Base-by-base conservation (phyloP, 2,329 filamentous ascomycete genomes). In the Ceratocystis destructans region DNA sequence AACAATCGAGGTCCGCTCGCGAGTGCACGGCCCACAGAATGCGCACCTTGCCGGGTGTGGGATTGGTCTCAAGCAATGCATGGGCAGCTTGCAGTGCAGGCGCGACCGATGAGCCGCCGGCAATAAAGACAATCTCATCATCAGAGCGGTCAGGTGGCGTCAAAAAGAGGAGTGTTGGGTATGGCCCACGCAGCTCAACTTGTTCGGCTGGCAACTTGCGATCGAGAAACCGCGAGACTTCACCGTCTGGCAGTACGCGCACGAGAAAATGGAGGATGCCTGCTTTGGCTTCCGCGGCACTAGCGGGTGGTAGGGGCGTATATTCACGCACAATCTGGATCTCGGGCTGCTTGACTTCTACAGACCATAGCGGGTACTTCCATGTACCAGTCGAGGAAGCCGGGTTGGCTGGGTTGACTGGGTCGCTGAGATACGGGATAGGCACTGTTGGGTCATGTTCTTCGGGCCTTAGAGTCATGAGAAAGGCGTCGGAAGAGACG, bases 261-360 rank as follows among this genome's bases (percentile, higher is more conserved):
- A 97, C 86, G 69, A 95, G 81, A 69, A 97, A 86, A 7, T 87
- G 80, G 65, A 96, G 72, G 1, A 77, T 73, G 50, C 79, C 76
- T 44, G 72, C 71, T n/a, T 74, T 71, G 1, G 70, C 71, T 1
- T 74, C 72, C 15, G 73, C 71, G 3, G 64, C 70, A 0, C 68
- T 64, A 0, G 70, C 31, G 0, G 84, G 81, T 0, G 90, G 93
- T 0, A 99, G 78, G 0, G 93, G 91, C 3, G 94, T 97, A 76
- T 99, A 99, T 67, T 90, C 86, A 69, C 94, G 79, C 55, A 90
- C 89, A 71, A 99, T 96, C 76, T 96, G 92, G 67, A 97, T 77
- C 74, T 96, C 87, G 1, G 94, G 94, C 77, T 97, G 94, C 77
- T 96, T 96, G 73, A 96, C 85, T 77, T 96, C 88, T 44, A 97